Evolutionary conservation across 768 basidiomycete genomes (phyloP).

Genomic region (Chlorophyllum brunneum): DNA sequence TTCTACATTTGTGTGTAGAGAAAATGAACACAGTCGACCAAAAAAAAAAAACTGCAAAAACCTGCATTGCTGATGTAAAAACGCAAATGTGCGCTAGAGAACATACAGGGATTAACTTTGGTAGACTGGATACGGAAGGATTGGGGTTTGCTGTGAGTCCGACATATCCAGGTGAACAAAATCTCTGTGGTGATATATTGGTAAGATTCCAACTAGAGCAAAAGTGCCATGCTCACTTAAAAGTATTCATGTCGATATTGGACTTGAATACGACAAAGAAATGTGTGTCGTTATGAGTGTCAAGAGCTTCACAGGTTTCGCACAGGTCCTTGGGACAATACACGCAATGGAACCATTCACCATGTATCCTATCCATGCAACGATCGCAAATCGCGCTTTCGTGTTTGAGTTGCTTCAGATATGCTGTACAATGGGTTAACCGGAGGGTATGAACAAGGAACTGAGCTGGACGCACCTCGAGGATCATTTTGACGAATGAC

Average conservation of each 20-base stretch:
- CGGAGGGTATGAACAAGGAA: background rate
- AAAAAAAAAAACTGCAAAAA: slow-evolving; percentile 12
- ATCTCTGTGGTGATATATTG: slow-evolving; percentile 30
- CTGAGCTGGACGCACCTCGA: slow-evolving; percentile 40
- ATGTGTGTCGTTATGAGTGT: slow-evolving; percentile 80
- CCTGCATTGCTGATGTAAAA: too few relatives aligned
- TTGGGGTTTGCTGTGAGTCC: slow-evolving; percentile 41
- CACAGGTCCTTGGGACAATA: slow-evolving; percentile 90
- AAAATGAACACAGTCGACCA: background rate
- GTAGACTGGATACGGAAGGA: slow-evolving; percentile 65
- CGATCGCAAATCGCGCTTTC: slow-evolving; percentile 77
- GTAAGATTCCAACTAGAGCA: slow-evolving; percentile 6
- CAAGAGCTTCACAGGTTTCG: slow-evolving; percentile 72
- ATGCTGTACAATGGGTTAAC: slow-evolving; percentile 37
- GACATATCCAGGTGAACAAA: slow-evolving; percentile 59
- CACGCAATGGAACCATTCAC: slow-evolving; percentile 88
- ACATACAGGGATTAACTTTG: slow-evolving; percentile 16
- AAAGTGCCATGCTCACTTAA: slow-evolving; percentile 46
- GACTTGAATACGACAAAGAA: slow-evolving; percentile 89
- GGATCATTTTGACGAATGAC: slow-evolving; percentile 41
- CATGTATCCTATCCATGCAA: slow-evolving; percentile 78
- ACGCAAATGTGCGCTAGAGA: too few relatives aligned
- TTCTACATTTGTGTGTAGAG: background rate
- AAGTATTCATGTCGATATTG: slow-evolving; percentile 71
- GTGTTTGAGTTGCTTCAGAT: slow-evolving; percentile 60